A percentile compares a stretch with the other conserved stretches of the same genome.
phyloP scores from a whole-genome alignment of 2,329 filamentous ascomycete genomes.

The Mycosphaerelloides madeirae region DNA sequence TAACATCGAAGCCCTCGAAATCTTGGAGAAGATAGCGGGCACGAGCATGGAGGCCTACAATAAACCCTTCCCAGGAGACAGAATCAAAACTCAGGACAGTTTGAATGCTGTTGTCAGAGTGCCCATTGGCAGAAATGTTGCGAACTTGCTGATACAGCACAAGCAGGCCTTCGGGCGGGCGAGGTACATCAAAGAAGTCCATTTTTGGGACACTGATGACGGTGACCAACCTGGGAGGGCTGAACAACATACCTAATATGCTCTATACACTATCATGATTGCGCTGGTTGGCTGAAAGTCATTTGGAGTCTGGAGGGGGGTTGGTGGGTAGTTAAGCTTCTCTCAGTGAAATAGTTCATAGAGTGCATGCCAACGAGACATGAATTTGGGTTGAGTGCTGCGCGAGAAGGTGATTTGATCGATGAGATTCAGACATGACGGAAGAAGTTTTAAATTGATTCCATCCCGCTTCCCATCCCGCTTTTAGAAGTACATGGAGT shows the following conservation, averaged over 20 bases:
- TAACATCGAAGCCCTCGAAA: neutral
- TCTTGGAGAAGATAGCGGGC: neutral
- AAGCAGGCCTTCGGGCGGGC: conserved; percentile 6
- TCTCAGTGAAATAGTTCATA: too few species aligned
- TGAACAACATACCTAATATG: conserved; percentile 6
- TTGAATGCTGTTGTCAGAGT: conserved; percentile 2
- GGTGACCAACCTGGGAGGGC: conserved; percentile 1
- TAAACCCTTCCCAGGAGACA: neutral
- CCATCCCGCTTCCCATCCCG: neutral
- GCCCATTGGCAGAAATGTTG: conserved; percentile 9
- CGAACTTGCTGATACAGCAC: conserved; percentile 6
- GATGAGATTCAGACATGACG: too few species aligned
- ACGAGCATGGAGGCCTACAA: neutral
- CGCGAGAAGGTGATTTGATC: too few species aligned
- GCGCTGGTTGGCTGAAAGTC: too few species aligned
- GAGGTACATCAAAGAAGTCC: conserved; percentile 1
- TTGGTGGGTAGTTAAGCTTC: too few species aligned
- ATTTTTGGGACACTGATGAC: conserved; percentile 8
- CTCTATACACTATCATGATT: conserved; percentile 4
- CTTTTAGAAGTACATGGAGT: conserved; percentile 2
- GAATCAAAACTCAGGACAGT: neutral
- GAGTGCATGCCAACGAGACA: too few species aligned
- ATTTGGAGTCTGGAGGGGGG: too few species aligned
- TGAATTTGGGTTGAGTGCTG: too few species aligned
- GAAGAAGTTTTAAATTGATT: too few species aligned